These are phyloP conservation scores for Eimeria brunetti DNA, from an alignment of 169 alveolate species.

Conservation along the genomic window DNA sequence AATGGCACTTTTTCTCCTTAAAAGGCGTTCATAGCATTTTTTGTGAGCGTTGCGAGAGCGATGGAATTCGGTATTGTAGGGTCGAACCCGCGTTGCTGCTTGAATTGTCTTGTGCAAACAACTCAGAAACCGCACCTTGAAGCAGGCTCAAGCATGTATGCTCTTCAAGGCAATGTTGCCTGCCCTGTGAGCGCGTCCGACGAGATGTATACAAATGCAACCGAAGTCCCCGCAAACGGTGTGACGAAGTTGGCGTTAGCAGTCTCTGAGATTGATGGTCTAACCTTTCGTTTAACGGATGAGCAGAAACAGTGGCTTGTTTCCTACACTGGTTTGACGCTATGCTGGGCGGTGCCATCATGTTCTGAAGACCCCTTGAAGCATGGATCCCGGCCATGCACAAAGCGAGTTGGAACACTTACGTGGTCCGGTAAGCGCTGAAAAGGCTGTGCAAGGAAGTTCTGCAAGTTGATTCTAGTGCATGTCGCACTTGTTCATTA, in stretches of 20 bases:
- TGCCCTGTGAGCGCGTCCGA: constrained; percentile 60
- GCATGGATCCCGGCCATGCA: constrained; percentile 58
- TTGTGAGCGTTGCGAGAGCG: background rate
- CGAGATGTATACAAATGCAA: background rate
- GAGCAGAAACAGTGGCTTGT: constrained; percentile 30
- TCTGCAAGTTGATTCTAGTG: background rate
- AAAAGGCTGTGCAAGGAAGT: background rate
- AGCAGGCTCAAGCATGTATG: constrained; percentile 1
- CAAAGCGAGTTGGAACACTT: constrained; percentile 51
- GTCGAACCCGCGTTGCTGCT: background rate
- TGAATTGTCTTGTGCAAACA: background rate
- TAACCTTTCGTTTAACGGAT: background rate
- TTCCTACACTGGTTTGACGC: background rate
- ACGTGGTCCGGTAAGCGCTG: constrained; percentile 54
- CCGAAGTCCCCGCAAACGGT: constrained; percentile 6
- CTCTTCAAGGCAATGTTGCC: constrained; percentile 32
- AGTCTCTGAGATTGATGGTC: background rate
- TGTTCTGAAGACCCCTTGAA: constrained; percentile 18
- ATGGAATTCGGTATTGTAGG: background rate
- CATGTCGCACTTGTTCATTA: background rate
- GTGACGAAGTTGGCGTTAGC: background rate
- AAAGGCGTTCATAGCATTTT: background rate
- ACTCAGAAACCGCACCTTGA: constrained; percentile 32
- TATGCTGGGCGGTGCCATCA: constrained; percentile 47
- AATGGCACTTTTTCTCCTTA: background rate